Evolutionary conservation across 163 green algal genomes (phyloP).

Genomic region (Scenedesmus sp.): DNA sequence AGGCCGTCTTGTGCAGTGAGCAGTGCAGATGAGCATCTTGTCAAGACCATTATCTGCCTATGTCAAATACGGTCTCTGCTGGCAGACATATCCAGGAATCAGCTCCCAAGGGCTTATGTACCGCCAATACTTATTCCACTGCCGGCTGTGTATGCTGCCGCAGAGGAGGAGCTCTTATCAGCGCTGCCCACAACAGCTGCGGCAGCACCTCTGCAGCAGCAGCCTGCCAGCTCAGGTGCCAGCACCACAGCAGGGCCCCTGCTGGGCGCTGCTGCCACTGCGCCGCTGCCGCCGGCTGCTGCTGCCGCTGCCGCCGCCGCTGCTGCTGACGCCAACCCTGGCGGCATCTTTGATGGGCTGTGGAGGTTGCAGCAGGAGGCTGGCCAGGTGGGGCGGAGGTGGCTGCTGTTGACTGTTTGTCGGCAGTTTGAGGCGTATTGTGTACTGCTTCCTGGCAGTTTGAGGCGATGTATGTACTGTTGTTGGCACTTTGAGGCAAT

Average conservation of each 20-base stretch:
- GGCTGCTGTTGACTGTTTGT: neutral
- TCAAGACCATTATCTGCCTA: neutral
- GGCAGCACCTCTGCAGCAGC: conserved; percentile 2
- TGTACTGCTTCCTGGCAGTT: too few relatives aligned
- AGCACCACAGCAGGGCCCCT: neutral
- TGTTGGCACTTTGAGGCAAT: too few relatives aligned
- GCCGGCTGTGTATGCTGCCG: neutral
- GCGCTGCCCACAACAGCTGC: conserved; percentile 39
- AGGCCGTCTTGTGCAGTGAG: too few relatives aligned
- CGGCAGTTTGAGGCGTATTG: too few relatives aligned
- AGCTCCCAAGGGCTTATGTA: too few relatives aligned
- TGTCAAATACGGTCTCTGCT: too few relatives aligned
- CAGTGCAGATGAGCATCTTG: neutral
- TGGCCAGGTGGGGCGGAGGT: neutral
- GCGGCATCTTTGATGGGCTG: conserved; percentile 61
- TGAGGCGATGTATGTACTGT: too few relatives aligned
- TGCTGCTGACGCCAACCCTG: neutral
- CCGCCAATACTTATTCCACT: too few relatives aligned
- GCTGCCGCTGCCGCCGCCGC: conserved; percentile 33
- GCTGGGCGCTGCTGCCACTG: conserved; percentile 22
- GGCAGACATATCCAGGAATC: too few relatives aligned
- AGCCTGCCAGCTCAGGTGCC: neutral
- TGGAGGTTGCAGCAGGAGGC: conserved; percentile 60
- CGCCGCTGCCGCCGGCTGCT: conserved; percentile 28
- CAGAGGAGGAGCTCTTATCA: conserved; percentile 32